Percentiles rank a stretch among this genome's conserved stretches.
Conservation (phyloP, 2,329 filamentous ascomycete species). For the Didymella arachidicola region DNA sequence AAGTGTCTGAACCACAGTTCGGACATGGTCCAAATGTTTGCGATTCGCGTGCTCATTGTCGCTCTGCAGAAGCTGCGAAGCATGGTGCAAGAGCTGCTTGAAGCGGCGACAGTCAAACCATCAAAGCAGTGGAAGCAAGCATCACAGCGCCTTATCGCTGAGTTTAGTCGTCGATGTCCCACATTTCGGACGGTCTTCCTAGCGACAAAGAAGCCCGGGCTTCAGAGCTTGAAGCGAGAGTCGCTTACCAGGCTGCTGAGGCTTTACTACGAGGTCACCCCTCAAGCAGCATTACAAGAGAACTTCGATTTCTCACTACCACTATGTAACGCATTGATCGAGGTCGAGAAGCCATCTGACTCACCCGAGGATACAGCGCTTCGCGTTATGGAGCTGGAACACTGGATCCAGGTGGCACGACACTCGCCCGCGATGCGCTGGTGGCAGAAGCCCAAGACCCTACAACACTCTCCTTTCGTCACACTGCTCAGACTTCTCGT, state of each 20-base stretch:
- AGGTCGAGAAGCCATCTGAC: constrained; percentile 58
- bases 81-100: constrained; percentile 68
- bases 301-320: constrained; percentile 87
- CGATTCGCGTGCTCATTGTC: constrained; percentile 77
- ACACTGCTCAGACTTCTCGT: constrained; percentile 69
- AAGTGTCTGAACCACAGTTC: constrained; percentile 81
- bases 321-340: constrained; percentile 72
- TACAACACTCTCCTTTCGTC: constrained; percentile 74
- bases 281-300: constrained; percentile 79
- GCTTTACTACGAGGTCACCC: constrained; percentile 85
- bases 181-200: constrained; percentile 81
- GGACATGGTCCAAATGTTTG: constrained; percentile 83
- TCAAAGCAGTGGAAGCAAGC: constrained; percentile 73
- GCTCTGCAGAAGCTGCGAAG: constrained; percentile 78
- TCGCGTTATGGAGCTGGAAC: constrained; percentile 77
- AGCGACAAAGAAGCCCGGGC: constrained; percentile 73
- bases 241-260: constrained; percentile 78
- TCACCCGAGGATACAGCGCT: constrained; percentile 62
- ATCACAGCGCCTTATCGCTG: constrained; percentile 70
- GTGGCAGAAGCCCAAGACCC: constrained; percentile 77
- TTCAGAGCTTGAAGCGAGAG: constrained; percentile 78
- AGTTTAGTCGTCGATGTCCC: constrained; percentile 81
- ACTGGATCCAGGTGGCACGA: constrained; percentile 80
- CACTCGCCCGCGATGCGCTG: constrained; percentile 86
- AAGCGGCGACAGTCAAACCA: constrained; percentile 50